Evolutionary conservation across 441 rosid species (phyloP).

Genomic region (Hypseocharis bilobata): DNA sequence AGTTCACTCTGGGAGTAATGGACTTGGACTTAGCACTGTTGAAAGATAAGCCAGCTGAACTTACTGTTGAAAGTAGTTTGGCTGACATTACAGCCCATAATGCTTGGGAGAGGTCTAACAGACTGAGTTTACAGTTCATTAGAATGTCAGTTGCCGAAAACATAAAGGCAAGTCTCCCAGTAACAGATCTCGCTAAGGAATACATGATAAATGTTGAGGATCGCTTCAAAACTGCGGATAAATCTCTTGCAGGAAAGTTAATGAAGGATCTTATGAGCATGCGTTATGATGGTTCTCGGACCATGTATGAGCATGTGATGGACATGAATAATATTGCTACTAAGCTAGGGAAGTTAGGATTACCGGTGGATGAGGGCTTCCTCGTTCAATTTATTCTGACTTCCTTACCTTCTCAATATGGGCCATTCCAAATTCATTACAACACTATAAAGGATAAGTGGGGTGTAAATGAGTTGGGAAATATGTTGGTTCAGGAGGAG

Average conservation of each 20-base stretch:
- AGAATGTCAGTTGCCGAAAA: background rate
- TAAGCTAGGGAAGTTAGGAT: background rate
- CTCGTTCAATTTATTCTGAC: slow-evolving; percentile 7
- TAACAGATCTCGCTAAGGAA: slow-evolving; percentile 4
- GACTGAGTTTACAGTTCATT: background rate
- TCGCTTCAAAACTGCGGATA: background rate
- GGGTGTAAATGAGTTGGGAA: background rate
- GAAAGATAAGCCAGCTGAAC: background rate
- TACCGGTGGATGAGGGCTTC: slow-evolving; percentile 6
- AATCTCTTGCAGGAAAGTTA: background rate
- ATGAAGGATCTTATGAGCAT: background rate
- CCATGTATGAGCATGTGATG: slow-evolving; percentile 2
- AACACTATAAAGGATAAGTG: slow-evolving; percentile 7
- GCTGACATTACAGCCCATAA: background rate
- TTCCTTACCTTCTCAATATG: slow-evolving; percentile 7
- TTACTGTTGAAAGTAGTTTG: background rate
- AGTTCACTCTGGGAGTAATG: background rate
- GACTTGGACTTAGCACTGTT: slow-evolving; percentile 1
- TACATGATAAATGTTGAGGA: background rate
- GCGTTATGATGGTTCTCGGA: background rate
- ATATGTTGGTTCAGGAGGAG: background rate
- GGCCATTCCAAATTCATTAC: slow-evolving; percentile 9
- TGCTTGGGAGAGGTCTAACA: slow-evolving; percentile 3
- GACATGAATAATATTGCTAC: slow-evolving; percentile 10
- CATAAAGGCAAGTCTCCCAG: background rate